Evolutionary conservation across 495 filamentous ascomycete genomes (phyloP).

Genomic region (Hypomontagnella monticulosa): DNA sequence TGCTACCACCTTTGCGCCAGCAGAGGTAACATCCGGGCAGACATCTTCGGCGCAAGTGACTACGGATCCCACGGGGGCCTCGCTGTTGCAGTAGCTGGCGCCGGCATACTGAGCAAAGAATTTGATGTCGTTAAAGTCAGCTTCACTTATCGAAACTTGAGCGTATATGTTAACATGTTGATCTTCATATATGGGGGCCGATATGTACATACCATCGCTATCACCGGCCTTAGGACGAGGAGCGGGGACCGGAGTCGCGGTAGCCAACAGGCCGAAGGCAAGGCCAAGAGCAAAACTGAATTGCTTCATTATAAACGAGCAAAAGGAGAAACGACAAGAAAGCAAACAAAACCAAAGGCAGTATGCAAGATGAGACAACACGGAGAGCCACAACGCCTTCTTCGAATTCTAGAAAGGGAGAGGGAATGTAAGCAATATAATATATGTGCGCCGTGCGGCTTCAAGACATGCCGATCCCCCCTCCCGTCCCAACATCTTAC

Average conservation of each 20-base stretch:
- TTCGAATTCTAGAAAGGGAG: slow-evolving; percentile 8
- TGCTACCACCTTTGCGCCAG: slow-evolving; percentile 62
- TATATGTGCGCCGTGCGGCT: no score
- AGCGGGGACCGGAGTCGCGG: slow-evolving; percentile 23
- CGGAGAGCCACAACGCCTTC: background rate
- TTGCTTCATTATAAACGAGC: slow-evolving; percentile 36
- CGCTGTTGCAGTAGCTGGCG: slow-evolving; percentile 72
- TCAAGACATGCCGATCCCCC: slow-evolving; percentile 21
- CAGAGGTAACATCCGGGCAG: slow-evolving; percentile 70
- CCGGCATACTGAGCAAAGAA: slow-evolving; percentile 76
- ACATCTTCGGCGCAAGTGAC: slow-evolving; percentile 66
- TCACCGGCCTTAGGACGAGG: slow-evolving; percentile 1
- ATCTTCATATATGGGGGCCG: background rate
- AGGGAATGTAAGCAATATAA: background rate
- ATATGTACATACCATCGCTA: slow-evolving; percentile 20
- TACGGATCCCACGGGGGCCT: slow-evolving; percentile 58
- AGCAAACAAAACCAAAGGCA: background rate
- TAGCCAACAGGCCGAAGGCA: slow-evolving; percentile 29
- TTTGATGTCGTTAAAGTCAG: slow-evolving; percentile 47
- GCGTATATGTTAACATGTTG: slow-evolving; percentile 24
- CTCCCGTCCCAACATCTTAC: background rate
- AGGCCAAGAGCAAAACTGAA: slow-evolving; percentile 26
- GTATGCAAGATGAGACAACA: background rate
- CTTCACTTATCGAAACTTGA: slow-evolving; percentile 50
- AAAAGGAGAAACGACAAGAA: background rate